Conservation (phyloP, 495 filamentous ascomycete genomes). For the Bryoglossum gracile region DNA sequence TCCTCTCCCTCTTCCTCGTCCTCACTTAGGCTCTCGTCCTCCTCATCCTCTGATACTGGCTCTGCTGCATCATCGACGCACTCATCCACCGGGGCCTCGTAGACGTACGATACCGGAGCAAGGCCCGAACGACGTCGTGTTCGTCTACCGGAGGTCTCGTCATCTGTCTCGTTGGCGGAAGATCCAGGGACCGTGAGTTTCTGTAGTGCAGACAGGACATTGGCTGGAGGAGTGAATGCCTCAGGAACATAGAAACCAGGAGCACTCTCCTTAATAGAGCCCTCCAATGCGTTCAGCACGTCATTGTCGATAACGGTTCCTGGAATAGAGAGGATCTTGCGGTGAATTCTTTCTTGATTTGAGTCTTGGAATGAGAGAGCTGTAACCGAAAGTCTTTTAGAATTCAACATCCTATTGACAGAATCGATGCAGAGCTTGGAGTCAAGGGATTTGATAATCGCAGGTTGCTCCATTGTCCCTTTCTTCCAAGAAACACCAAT, state of each 20-base stretch:
- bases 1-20: too few species aligned
- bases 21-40: not conserved
- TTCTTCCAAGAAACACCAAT: conserved; percentile 52
- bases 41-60: not conserved
- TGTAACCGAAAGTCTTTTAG: conserved; percentile 50
- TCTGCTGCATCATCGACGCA: not conserved
- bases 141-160: not conserved
- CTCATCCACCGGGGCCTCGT: not conserved
- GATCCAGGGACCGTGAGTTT: not conserved
- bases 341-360: conserved; percentile 9
- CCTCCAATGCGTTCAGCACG: conserved; percentile 9
- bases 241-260: conserved; percentile 22
- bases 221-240: conserved; percentile 13
- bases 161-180: not conserved
- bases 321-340: conserved; percentile 1
- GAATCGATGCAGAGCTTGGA: conserved; percentile 37
- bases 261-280: conserved; percentile 7
- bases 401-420: conserved; percentile 54
- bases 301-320: not conserved
- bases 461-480: too few species aligned
- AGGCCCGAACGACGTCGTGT: not conserved
- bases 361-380: conserved; percentile 51
- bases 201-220: conserved; percentile 10
- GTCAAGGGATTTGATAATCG: conserved; percentile 34
- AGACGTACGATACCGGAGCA: not conserved